Percentiles rank a stretch among this genome's conserved stretches.
phyloP scores from a whole-genome alignment of 1,284 basidiomycete species.

The Pseudomicrostroma phylloplanum region DNA sequence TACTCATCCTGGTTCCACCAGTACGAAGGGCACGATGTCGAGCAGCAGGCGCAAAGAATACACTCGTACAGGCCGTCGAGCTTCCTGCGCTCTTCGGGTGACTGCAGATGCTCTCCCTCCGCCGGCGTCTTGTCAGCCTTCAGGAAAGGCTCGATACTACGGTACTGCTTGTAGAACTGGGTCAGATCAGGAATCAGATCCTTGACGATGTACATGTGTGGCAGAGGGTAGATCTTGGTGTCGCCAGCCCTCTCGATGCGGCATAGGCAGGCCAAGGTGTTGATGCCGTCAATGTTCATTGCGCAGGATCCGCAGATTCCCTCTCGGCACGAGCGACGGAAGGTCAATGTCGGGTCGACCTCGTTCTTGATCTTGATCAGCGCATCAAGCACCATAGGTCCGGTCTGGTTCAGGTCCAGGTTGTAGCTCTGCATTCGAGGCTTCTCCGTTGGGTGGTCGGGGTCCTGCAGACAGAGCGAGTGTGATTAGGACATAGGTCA shows the following conservation, averaged over 20 bases:
- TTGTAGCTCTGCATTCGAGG: slow-evolving; percentile 85
- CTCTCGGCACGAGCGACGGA: slow-evolving; percentile 92
- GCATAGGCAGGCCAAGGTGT: slow-evolving; percentile 95
- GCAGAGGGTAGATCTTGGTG: slow-evolving; percentile 88
- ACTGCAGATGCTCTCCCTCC: slow-evolving; percentile 75
- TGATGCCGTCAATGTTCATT: slow-evolving; percentile 94
- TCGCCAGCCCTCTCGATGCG: slow-evolving; percentile 76
- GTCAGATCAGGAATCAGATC: slow-evolving; percentile 85
- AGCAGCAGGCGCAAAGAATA: slow-evolving; percentile 62
- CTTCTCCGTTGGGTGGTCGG: slow-evolving; percentile 86
- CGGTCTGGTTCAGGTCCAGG: slow-evolving; percentile 87
- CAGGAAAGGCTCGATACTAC: slow-evolving; percentile 72
- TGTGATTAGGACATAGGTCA: slow-evolving; percentile 2
- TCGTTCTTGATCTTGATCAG: slow-evolving; percentile 99
- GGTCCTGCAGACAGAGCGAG: slow-evolving; percentile 60
- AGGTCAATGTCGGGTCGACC: slow-evolving; percentile 88
- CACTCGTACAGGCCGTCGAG: slow-evolving; percentile 92
- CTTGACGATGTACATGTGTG: slow-evolving; percentile 93
- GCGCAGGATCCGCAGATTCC: slow-evolving; percentile 98
- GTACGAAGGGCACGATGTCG: slow-evolving; percentile 81
- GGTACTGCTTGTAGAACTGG: slow-evolving; percentile 98
- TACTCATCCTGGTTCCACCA: slow-evolving; percentile 99
- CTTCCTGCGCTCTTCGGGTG: slow-evolving; percentile 83
- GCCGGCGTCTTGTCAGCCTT: slow-evolving; percentile 44
- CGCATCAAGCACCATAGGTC: slow-evolving; percentile 86